Conservation (phyloP, 345 rosid genomes). For the Conringia planisiliqua region DNA sequence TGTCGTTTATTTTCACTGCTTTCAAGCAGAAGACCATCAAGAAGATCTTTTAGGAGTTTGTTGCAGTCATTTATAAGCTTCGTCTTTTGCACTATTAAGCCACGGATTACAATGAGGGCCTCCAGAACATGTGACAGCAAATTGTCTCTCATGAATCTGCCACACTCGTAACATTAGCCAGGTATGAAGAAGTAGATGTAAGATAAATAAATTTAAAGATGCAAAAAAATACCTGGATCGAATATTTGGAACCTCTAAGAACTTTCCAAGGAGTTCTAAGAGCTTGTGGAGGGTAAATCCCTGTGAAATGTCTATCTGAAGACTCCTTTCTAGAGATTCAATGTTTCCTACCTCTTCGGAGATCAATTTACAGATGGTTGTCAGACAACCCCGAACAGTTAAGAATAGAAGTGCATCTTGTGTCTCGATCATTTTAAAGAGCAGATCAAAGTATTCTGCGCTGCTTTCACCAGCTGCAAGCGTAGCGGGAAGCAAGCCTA, state of each 20-base stretch:
- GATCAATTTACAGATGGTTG: slow-evolving; percentile 72
- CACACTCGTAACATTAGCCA: slow-evolving; percentile 29
- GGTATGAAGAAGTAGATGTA: slow-evolving; percentile 14
- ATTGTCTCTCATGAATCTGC: slow-evolving; percentile 89
- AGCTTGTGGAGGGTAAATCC: slow-evolving; percentile 98
- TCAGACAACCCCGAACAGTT: slow-evolving; percentile 84
- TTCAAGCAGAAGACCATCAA: slow-evolving; percentile 94
- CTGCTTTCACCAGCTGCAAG: slow-evolving; percentile 96
- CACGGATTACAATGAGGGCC: slow-evolving; percentile 90
- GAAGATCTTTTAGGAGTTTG: slow-evolving; percentile 82
- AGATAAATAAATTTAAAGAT: slow-evolving; percentile 4
- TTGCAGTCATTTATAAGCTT: slow-evolving; percentile 94
- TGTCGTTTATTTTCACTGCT: slow-evolving; percentile 93
- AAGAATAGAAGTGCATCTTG: slow-evolving; percentile 94
- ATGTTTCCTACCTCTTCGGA: slow-evolving; percentile 87
- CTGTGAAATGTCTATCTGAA: slow-evolving; percentile 94
- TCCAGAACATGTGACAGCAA: slow-evolving; percentile 87
- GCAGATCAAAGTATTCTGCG: slow-evolving; percentile 91
- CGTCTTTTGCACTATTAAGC: slow-evolving; percentile 97
- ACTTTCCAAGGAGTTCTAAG: slow-evolving; percentile 89
- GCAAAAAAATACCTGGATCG: slow-evolving; percentile 67
- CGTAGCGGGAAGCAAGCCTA: slow-evolving; percentile 79
- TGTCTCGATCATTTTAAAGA: slow-evolving; percentile 82
- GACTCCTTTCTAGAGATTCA: slow-evolving; percentile 87
- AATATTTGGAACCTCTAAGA: slow-evolving; percentile 86